Conservation (phyloP, 768 basidiomycete genomes). For the Collybiopsis confluens region DNA sequence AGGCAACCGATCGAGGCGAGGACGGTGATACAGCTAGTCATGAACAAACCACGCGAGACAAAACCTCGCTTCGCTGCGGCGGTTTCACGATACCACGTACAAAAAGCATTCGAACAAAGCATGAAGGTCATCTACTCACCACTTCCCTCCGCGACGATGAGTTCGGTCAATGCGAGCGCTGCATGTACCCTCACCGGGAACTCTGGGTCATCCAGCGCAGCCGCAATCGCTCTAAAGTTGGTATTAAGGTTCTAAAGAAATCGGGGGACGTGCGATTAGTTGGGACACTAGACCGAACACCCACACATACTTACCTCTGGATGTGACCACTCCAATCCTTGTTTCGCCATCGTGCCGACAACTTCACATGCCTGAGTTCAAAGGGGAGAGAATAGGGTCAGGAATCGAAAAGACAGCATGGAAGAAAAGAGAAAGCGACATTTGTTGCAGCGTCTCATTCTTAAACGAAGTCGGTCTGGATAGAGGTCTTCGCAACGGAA, state of each 20-base stretch:
- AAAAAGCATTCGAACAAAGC: too few species aligned
- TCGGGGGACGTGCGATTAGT: neutral
- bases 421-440: neutral
- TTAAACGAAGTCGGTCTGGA: conserved; percentile 42
- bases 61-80: too few species aligned
- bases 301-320: conserved; percentile 43
- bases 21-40: too few species aligned
- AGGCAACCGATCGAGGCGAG: too few species aligned
- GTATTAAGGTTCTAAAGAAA: conserved; percentile 49
- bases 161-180: conserved; percentile 72
- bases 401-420: conserved; percentile 6
- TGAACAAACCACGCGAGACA: too few species aligned
- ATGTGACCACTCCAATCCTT: conserved; percentile 62
- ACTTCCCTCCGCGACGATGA: conserved; percentile 59
- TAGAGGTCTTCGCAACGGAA: too few species aligned
- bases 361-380: conserved; percentile 72
- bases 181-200: conserved; percentile 85
- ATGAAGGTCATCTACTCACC: conserved; percentile 49
- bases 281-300: neutral
- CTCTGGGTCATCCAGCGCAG: conserved; percentile 71
- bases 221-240: conserved; percentile 62
- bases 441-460: too few species aligned
- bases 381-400: neutral
- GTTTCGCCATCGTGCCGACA: conserved; percentile 67
- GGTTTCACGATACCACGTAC: too few species aligned